phyloP scores from a whole-genome alignment of 148 eudicot species.

The Hydrangea macrophylla region DNA sequence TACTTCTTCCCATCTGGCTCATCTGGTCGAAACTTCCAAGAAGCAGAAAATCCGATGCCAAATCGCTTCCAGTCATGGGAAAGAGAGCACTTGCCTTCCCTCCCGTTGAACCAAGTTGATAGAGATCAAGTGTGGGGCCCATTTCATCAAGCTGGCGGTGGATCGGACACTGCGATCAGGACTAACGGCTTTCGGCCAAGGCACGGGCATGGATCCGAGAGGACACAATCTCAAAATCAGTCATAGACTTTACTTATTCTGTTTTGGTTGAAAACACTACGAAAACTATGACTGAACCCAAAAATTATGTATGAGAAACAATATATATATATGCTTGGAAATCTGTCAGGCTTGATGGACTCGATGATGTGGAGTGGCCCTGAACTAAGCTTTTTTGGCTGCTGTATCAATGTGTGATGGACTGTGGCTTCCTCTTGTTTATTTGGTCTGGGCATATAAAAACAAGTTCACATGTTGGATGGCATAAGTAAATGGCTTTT shows the following conservation, averaged over 20 bases:
- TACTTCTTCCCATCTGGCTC: conserved; percentile 59
- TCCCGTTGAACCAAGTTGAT: conserved; percentile 45
- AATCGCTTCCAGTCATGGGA: conserved; percentile 58
- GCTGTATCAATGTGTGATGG: conserved; percentile 28
- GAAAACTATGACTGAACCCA: conserved; percentile 30
- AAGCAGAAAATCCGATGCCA: conserved; percentile 40
- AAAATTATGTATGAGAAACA: conserved; percentile 31
- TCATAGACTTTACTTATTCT: conserved; percentile 30
- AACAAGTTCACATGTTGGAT: conserved; percentile 17
- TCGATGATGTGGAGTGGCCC: conserved; percentile 35
- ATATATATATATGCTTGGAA: conserved; percentile 32
- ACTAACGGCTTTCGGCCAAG: conserved; percentile 53
- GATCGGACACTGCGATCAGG: conserved; percentile 25
- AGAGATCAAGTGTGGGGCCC: conserved; percentile 63
- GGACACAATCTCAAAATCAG: conserved; percentile 64
- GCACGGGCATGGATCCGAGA: conserved; percentile 68
- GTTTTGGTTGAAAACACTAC: conserved; percentile 23
- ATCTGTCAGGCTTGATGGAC: conserved; percentile 21
- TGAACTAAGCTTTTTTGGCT: conserved; percentile 18
- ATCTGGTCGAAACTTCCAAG: conserved; percentile 50
- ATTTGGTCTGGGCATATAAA: conserved; percentile 28
- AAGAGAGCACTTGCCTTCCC: conserved; percentile 48
- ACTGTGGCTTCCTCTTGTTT: conserved; percentile 37
- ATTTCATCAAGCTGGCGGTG: conserved; percentile 36
- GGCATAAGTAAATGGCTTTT: background rate